A percentile compares a stretch with the other conserved stretches of the same genome.
Evolutionary conservation across 2,329 filamentous ascomycete species (phyloP).

Genomic region (Pseudohalonectria lignicola): DNA sequence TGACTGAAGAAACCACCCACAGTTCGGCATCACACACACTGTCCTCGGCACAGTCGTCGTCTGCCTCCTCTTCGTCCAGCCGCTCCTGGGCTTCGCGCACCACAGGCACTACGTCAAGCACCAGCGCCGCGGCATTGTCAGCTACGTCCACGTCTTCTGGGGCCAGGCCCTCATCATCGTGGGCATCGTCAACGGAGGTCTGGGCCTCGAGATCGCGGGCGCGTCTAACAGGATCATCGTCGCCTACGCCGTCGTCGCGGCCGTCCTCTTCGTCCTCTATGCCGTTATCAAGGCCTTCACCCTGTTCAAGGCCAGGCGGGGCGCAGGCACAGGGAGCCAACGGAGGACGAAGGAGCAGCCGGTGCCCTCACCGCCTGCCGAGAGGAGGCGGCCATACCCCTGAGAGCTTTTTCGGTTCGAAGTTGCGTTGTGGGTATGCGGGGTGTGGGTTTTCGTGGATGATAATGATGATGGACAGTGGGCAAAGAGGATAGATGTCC

Average conservation of each 20-base stretch:
- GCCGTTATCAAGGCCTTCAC: conserved; percentile 16
- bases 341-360: background rate
- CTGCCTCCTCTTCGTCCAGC: conserved; percentile 44
- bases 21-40: conserved; percentile 41
- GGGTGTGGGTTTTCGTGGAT: no score
- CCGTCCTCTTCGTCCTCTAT: conserved; percentile 35
- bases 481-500: no score
- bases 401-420: no score
- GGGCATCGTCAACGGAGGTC: conserved; percentile 51
- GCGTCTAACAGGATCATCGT: conserved; percentile 30
- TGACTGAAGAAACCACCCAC: no score
- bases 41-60: conserved; percentile 44
- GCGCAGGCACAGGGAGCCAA: no score
- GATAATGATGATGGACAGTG: no score
- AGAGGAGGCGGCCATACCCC: background rate
- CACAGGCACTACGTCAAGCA: conserved; percentile 40
- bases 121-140: conserved; percentile 35
- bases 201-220: conserved; percentile 42
- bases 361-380: background rate
- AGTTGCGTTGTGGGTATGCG: no score
- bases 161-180: conserved; percentile 46
- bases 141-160: conserved; percentile 51
- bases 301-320: conserved; percentile 2
- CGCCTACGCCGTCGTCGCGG: conserved; percentile 45
- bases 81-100: conserved; percentile 45